phyloP scores from a whole-genome alignment of 129 eudicot genomes.

The sunflower (Helianthus annuus) region HanXRQr2.0-SUNRISE NC_035441.2:152293499-152293998 shows the following conservation, averaged over 20 bases:
- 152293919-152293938: conserved; percentile 20
- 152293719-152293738: conserved; percentile 31
- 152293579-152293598: conserved; percentile 12
- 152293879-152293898: conserved; percentile 24
- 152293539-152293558: conserved; percentile 35
- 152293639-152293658: conserved; percentile 27
- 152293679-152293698: conserved; percentile 30
- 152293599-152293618: conserved; percentile 15
- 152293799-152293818: conserved; percentile 34
- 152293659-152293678: conserved; percentile 29
- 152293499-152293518: conserved; percentile 27
- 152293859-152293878: conserved; percentile 25
- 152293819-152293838: conserved; percentile 44
- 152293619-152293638: conserved; percentile 35
- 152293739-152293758: conserved; percentile 53
- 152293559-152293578: conserved; percentile 29
- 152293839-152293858: conserved; percentile 37
- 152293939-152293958: conserved; percentile 21
- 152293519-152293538: conserved; percentile 36
- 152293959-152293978: conserved; percentile 30
- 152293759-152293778: conserved; percentile 45
- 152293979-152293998: conserved; percentile 18
- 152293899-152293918: conserved; percentile 38
- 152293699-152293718: conserved; percentile 34
- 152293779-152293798: conserved; percentile 41